Base-by-base conservation (phyloP, 176 grass and related monocot species). In the Tuctoria greenei region DNA sequence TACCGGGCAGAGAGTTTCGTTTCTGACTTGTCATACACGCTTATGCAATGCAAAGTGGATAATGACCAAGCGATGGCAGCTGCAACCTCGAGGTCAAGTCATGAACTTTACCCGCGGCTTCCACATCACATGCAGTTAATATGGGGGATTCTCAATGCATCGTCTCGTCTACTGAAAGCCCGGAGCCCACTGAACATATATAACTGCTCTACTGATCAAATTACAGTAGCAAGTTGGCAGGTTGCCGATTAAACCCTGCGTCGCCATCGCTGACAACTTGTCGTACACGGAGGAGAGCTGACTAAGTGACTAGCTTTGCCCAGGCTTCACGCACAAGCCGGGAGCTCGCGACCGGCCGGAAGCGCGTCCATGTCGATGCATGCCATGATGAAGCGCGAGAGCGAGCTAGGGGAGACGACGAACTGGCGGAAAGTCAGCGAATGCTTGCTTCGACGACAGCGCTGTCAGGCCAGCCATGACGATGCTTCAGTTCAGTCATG, bases 21-120 rank as follows among this genome's bases (percentile, higher is more conserved):
- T 21, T 14, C 17, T 11, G 27, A 55, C 51, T 45, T 64, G 73
- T 37, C 75, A 73, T 73, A 39, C 16, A 50, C 41, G 71, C 70
- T 75, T 67, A 76, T 59, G 61, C 40, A 66, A 64, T 9, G 28
- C 25, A 56, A 17, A 20, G 10, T 66, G 9, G 26, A 39, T 56
- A 69, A 81, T n/a, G 72, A 46, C 36, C 25, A 45, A 70, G 64
- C 61, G n/a, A 62, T 57, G 41, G 60, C 14, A 15, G 61, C 8
- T 7, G 37, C 79, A 26, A 64, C 55, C 20, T 71, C 26, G 31
- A 12, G 16, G 59, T 44, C 55, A 69, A 44, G 67, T 61, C 54
- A 70, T 28, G 84, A 35, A 43, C 43, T 69, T 74, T 4, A 81
- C 78, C 78, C 81, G 31, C 31, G 31, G 78, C 78, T 71, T 45